Base-by-base conservation (phyloP, 768 basidiomycete species). In the Xanthoconium stramineum region DNA sequence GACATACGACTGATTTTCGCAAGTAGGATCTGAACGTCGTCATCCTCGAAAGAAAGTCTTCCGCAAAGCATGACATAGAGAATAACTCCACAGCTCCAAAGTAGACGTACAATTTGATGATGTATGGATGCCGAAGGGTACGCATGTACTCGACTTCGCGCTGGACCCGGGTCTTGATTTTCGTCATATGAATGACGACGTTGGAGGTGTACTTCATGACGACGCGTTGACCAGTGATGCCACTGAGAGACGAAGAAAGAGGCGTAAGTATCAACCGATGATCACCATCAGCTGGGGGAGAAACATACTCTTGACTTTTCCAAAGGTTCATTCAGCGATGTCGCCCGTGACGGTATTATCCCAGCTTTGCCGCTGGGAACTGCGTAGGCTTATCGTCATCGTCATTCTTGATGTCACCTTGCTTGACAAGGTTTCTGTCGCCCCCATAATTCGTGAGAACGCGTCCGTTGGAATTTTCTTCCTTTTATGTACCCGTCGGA, bases 21-120 rank as follows among this genome's bases (percentile, higher is more conserved):
- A 76, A 98, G 98, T 12, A 99, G 74, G 1, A 83, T 80, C 47
- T 94, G 91, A 40, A 98, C 94, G 67, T 97, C 91, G 44, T 97
- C 94, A 72, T 98, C 96, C 74, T 98, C 97, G 69, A 99, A 99
- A 1, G 97, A 97, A 32, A 99, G 80, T 46, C 90, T 78, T 6
- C 96, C 97, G 66, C 91, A 95, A 6, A 99, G 81, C 88, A 99
- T 94, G 55, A 98, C 97, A 74, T 95, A 98, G 49, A 99, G 82
- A 62, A 99, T 98, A n/a, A 99, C 96, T 0, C 97, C 97, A 53
- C 91, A 91, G 63, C 91, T 94, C 97, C 97, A 99, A 12, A 98
- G 30, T 17, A 6, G 29, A 47, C 53, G 38, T 69, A 97, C 95
- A 98, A 82, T 75, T 98, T 98, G 80, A 98, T 90, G 72, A 99